phyloP scores from a whole-genome alignment of 805 yeast genomes.

The Maudiozyma serrabonitensis region DNA sequence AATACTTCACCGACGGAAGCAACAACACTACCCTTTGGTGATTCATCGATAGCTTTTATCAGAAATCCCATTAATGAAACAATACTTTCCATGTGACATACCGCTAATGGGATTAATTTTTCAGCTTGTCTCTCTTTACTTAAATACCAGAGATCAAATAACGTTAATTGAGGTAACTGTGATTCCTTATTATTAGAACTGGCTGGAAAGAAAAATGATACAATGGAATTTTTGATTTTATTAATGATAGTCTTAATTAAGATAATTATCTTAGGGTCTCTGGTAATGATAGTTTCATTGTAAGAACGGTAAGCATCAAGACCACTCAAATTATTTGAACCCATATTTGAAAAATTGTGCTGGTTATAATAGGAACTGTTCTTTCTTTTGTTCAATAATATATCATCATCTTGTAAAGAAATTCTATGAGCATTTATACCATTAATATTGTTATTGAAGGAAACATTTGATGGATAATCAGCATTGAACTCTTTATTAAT shows the following conservation, averaged over 20 bases:
- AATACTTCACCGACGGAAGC: slow-evolving; percentile 50
- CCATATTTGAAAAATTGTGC: background rate
- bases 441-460: background rate
- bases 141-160: slow-evolving; percentile 22
- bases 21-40: slow-evolving; percentile 44
- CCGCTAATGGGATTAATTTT: slow-evolving; percentile 50
- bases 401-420: slow-evolving; percentile 17
- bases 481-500: background rate
- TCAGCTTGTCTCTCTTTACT: slow-evolving; percentile 44
- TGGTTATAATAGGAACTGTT: background rate
- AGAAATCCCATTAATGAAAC: slow-evolving; percentile 44
- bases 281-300: slow-evolving; percentile 20
- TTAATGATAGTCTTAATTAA: slow-evolving; percentile 8
- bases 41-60: slow-evolving; percentile 52
- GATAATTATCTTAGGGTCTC: slow-evolving; percentile 17
- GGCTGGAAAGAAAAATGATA: slow-evolving; percentile 22
- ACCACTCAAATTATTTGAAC: background rate
- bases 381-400: slow-evolving; percentile 8
- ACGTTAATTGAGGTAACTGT: slow-evolving; percentile 10
- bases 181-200: background rate
- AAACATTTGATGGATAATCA: background rate
- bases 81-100: slow-evolving; percentile 56
- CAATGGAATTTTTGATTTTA: slow-evolving; percentile 7
- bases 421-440: slow-evolving; percentile 12
- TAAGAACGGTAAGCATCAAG: slow-evolving; percentile 6